A percentile compares a stretch with the other conserved stretches of the same genome.
phyloP scores from a whole-genome alignment of 2,329 filamentous ascomycete species.

The Sclerotinia trifoliorum region DNA sequence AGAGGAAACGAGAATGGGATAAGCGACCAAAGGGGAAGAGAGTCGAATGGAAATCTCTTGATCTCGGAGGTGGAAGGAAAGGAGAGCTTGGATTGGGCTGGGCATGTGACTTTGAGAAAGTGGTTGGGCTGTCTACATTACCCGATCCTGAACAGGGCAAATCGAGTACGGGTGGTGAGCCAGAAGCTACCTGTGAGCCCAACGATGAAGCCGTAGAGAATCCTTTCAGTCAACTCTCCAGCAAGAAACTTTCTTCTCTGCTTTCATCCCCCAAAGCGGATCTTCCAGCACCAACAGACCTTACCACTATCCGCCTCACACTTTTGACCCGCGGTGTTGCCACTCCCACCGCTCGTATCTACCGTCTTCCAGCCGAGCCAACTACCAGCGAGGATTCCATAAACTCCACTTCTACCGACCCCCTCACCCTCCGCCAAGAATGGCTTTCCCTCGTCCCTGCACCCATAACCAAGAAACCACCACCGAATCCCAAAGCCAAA shows the following conservation, averaged over 20 bases:
- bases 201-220: background rate
- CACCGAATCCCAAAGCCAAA: slow-evolving; percentile 32
- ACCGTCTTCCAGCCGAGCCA: slow-evolving; percentile 62
- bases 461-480: slow-evolving; percentile 30
- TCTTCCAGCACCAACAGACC: slow-evolving; percentile 41
- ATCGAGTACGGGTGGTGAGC: background rate
- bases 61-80: slow-evolving; percentile 69
- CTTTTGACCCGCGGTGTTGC: slow-evolving; percentile 70
- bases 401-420: slow-evolving; percentile 26
- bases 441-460: slow-evolving; percentile 65
- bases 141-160: slow-evolving; percentile 22
- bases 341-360: slow-evolving; percentile 73
- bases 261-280: slow-evolving; percentile 31
- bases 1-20: slow-evolving; percentile 66
- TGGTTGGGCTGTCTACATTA: slow-evolving; percentile 25
- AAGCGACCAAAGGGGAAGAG: slow-evolving; percentile 79
- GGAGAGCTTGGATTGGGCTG: slow-evolving; percentile 83
- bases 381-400: slow-evolving; percentile 42
- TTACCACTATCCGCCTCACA: slow-evolving; percentile 64
- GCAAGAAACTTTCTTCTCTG: slow-evolving; percentile 29
- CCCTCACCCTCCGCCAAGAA: slow-evolving; percentile 55
- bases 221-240: slow-evolving; percentile 29
- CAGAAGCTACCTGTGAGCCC: background rate
- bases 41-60: slow-evolving; percentile 69
- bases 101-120: slow-evolving; percentile 75